Conservation (phyloP, 176 grass and related monocot genomes). For the Aegilops umbellulata region DNA sequence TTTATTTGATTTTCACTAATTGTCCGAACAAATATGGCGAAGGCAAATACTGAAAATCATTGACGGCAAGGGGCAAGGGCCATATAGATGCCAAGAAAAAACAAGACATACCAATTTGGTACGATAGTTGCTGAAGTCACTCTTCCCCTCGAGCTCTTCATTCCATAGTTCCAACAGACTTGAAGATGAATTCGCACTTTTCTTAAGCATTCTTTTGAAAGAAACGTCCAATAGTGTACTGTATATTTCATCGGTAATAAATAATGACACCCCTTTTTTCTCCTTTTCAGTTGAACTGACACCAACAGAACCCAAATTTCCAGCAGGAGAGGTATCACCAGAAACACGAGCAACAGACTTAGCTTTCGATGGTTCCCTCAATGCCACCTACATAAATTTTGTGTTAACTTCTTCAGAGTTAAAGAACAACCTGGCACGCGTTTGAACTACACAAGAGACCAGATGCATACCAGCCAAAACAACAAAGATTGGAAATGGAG, state of each 20-base stretch:
- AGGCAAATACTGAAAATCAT: neutral
- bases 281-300: constrained; percentile 65
- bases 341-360: constrained; percentile 67
- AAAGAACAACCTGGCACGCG: constrained; percentile 11
- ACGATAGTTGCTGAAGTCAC: constrained; percentile 81
- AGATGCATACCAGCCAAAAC: constrained; percentile 90
- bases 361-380: constrained; percentile 87
- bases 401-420: constrained; percentile 24
- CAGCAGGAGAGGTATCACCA: constrained; percentile 51
- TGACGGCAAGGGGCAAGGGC: neutral
- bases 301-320: constrained; percentile 43
- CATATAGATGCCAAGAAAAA: constrained; percentile 19
- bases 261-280: constrained; percentile 62
- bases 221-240: constrained; percentile 79
- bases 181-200: constrained; percentile 46
- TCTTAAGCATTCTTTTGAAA: constrained; percentile 95
- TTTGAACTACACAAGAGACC: constrained; percentile 25
- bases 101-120: constrained; percentile 71
- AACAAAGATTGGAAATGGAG: constrained; percentile 98
- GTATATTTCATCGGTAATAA: constrained; percentile 85
- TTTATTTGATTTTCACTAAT: neutral
- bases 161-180: constrained; percentile 80
- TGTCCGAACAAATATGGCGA: neutral
- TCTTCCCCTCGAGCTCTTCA: constrained; percentile 89
- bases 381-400: constrained; percentile 51